Evolutionary conservation across 2,329 filamentous ascomycete genomes (phyloP).

Genomic region (Iodosphaeria phyllophila): DNA sequence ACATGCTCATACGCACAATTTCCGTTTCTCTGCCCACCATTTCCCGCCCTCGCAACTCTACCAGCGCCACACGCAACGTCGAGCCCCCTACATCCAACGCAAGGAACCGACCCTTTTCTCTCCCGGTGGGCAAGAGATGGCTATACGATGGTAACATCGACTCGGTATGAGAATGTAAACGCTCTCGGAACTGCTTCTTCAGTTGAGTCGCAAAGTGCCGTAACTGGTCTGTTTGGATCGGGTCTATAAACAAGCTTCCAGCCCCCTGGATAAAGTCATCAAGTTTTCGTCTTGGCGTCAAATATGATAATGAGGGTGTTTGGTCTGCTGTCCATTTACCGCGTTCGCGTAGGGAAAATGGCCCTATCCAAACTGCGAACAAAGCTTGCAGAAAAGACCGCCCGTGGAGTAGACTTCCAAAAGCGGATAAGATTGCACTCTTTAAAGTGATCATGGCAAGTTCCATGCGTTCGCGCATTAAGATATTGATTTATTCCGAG

Average conservation of each 20-base stretch:
- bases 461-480: slow-evolving; percentile 7
- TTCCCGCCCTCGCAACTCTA: slow-evolving; percentile 33
- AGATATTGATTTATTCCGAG: slow-evolving; percentile 5
- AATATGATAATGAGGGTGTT: too few species aligned
- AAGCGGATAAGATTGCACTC: slow-evolving; percentile 32
- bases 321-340: too few species aligned
- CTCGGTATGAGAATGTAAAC: slow-evolving; percentile 29
- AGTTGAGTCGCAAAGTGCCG: slow-evolving; percentile 26
- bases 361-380: slow-evolving; percentile 32
- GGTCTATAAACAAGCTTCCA: slow-evolving; percentile 29
- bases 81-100: slow-evolving; percentile 53
- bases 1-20: slow-evolving; percentile 35
- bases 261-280: slow-evolving; percentile 38
- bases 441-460: slow-evolving; percentile 36
- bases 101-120: slow-evolving; percentile 38
- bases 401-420: slow-evolving; percentile 38
- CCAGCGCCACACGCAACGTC: slow-evolving; percentile 44
- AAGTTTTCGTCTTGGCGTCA: slow-evolving; percentile 11
- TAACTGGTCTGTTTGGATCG: slow-evolving; percentile 25
- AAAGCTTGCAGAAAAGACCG: slow-evolving; percentile 40
- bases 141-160: slow-evolving; percentile 51
- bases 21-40: slow-evolving; percentile 21
- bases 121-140: slow-evolving; percentile 41
- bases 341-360: slow-evolving; percentile 16
- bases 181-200: slow-evolving; percentile 34